Evolutionary conservation across 2,329 filamentous ascomycete species (phyloP).

Genomic region (Bertia moriformis): DNA sequence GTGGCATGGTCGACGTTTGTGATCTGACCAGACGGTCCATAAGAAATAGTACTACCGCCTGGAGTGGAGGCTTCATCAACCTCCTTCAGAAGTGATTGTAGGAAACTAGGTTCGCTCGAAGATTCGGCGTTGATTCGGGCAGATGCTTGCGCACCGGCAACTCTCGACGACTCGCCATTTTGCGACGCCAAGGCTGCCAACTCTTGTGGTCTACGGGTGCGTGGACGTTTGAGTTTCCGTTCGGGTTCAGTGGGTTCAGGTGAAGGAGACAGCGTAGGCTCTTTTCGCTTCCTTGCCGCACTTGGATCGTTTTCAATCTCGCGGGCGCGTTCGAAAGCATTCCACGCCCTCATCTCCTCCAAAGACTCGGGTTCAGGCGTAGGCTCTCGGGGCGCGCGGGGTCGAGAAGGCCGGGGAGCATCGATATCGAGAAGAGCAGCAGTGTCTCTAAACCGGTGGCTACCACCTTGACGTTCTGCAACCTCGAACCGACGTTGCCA

Average conservation of each 20-base stretch:
- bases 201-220: neutral
- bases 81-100: neutral
- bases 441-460: conserved; percentile 29
- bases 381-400: conserved; percentile 23
- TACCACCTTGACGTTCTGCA: conserved; percentile 44
- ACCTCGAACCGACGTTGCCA: conserved; percentile 51
- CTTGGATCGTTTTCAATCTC: conserved; percentile 33
- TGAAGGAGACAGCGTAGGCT: conserved; percentile 31
- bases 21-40: neutral
- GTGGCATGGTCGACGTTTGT: neutral
- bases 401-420: conserved; percentile 32
- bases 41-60: neutral
- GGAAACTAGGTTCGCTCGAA: neutral
- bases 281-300: conserved; percentile 35
- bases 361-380: conserved; percentile 36
- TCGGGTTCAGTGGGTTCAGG: conserved; percentile 40
- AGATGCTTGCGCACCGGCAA: neutral
- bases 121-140: neutral
- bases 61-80: neutral
- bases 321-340: conserved; percentile 54
- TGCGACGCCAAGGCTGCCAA: neutral
- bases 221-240: conserved; percentile 43
- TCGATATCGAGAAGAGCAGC: conserved; percentile 17
- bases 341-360: conserved; percentile 56
- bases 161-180: neutral